Evolutionary conservation across 352 stramenopile genomes (phyloP), one percentile per base, ranked within the genome.

Genomic region (Elongisporangium senticosum): DNA sequence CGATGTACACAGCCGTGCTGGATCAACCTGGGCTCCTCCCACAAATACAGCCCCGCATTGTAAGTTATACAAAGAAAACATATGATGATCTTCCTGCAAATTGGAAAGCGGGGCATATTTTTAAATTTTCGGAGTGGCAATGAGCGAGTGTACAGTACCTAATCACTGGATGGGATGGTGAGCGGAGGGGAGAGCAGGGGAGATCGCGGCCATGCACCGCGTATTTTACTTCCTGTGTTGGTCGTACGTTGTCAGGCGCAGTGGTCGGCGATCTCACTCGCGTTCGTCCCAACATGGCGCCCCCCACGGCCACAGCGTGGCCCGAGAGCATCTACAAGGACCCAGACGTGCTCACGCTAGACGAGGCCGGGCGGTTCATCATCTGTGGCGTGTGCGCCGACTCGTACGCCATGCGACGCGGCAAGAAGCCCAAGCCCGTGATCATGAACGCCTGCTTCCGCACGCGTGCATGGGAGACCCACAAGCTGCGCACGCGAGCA

Each of bases 371-470:
- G 17, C 64, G 68, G 15, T 79, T 77, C 51, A 69, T 79, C 61
- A 66, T 79, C 47, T 79, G 71, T 53, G 77, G 75, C 33, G 71
- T 79, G 26, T 79, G 71, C 59, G 68, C 77, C 56, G 66, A 75
- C 20, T 67, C 77, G 62, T 79, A 77, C 55, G 71, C 71, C 7
- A 64, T 77, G 39, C 71, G 77, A 24, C 68, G 71, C 47, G 71
- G 71, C 43, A 79, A 79, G 63, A 79, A 79, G 43, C 71, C 71
- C 40, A 79, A 79, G 53, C 71, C 71, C 6, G 71, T 79, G 51
- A 75, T 79, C 55, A 79, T 79, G 71, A 79, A 79, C 56, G 77
- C 71, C 40, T 61, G 68, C 28, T 79, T 79, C 55, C 71, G 71
- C 48, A 77, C 68, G 26, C 65, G 71, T 47, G 71, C 71, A 47